Evolutionary conservation across 768 basidiomycete genomes (phyloP), one percentile per base, ranked within the genome.

Genomic region (Filobasidium floriforme): DNA sequence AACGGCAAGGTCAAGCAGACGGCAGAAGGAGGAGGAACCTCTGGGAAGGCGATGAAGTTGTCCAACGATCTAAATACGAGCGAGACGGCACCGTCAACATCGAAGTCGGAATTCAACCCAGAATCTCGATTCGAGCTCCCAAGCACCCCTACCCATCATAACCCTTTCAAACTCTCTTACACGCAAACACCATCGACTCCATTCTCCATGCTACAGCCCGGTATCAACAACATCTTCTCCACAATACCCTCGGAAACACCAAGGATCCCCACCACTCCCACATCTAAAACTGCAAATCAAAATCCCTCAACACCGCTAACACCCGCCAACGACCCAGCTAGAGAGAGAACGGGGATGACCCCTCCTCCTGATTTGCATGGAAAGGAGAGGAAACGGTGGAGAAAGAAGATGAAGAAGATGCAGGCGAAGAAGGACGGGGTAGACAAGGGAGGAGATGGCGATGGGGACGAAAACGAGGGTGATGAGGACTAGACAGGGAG

Each of bases 381-480:
- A 6, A 57, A 57, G 26, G 54, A 57, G 24, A 15, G 54, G 14
- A 57, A 57, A 57, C 6, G 54, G 12, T 57, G 54, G 54, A 57
- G 26, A 15, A 57, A 28, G 26, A 57, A 57, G 54, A 57, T 57
- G 54, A 57, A 28, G 26, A 57, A 57, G 46, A 22, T 22, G 22
- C 15, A 49, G 15, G 46, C 12, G 46, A 49, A 49, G 18, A 22
- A 15, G 46, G 22, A 15, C 12, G 46, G 22, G 22, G 15, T 22
- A 12, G 46, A 14, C 15, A 49, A 15, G 22, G 15, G 22, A 49
- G 15, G 22, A 5, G 22, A 49, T 14, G 46, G 12, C 3, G 14
- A 5, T 37, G 32, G 9, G 32, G 32, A 37, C 9, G 32, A 37
- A 9, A 9, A 9, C 9, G 32, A 37, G 32, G 32, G 32, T 37